phyloP scores from a whole-genome alignment of 805 yeast genomes.

The Pichia cabralensis region DNA sequence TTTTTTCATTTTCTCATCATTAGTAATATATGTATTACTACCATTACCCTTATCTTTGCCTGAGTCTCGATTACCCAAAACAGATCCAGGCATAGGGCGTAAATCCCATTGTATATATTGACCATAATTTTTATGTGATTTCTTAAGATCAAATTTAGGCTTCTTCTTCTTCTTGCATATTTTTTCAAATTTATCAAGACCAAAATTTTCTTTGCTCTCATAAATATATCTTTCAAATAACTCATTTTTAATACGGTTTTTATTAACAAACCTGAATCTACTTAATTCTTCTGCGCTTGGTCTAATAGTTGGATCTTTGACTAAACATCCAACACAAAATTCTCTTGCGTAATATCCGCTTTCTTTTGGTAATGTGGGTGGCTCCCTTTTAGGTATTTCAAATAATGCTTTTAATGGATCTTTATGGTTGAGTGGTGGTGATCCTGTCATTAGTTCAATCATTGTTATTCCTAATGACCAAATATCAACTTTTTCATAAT shows the following conservation, averaged over 20 bases:
- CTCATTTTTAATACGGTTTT: constrained; percentile 21
- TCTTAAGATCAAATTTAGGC: constrained; percentile 31
- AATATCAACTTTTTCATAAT: constrained; percentile 81
- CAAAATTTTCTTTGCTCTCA: constrained; percentile 1
- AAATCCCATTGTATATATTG: constrained; percentile 22
- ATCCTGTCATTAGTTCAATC: constrained; percentile 73
- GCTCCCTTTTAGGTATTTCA: constrained; percentile 52
- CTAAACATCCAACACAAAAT: constrained; percentile 57
- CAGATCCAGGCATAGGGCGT: no score
- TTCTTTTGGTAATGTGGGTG: constrained; percentile 40
- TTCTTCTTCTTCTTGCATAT: constrained; percentile 15
- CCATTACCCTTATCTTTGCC: no score
- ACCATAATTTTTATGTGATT: constrained; percentile 15
- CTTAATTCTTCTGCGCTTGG: constrained; percentile 52
- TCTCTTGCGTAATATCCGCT: constrained; percentile 36
- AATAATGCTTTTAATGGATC: constrained; percentile 73
- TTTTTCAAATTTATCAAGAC: not conserved
- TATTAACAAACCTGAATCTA: constrained; percentile 40
- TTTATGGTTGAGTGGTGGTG: constrained; percentile 65
- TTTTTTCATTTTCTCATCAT: no score
- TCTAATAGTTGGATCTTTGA: constrained; percentile 54
- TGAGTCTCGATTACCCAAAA: no score
- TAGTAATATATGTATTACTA: no score
- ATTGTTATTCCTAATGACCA: constrained; percentile 96
- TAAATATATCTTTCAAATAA: constrained; percentile 11